Percentiles rank a stretch among this genome's conserved stretches.
Conservation (phyloP, 805 yeast genomes). For the Zygotorulaspora florentina region DNA sequence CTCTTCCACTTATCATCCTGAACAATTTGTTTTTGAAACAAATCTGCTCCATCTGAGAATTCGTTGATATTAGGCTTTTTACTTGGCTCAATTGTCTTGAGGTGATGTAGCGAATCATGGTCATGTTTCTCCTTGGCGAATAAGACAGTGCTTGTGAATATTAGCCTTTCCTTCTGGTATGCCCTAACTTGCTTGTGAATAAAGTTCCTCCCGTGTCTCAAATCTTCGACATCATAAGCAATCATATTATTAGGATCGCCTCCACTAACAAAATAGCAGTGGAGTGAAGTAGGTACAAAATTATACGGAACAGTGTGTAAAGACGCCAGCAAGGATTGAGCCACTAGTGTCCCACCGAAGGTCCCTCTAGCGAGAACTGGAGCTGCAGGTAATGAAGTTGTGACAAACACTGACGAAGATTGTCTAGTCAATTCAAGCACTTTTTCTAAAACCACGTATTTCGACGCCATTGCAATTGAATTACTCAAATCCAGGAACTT, state of each 20-base stretch:
- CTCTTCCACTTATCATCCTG: slow-evolving; percentile 9
- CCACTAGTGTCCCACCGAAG: slow-evolving; percentile 67
- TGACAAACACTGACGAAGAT: slow-evolving; percentile 21
- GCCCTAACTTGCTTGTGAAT: slow-evolving; percentile 52
- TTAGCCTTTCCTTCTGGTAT: slow-evolving; percentile 48
- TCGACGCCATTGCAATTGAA: slow-evolving; percentile 3
- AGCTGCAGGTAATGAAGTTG: slow-evolving; percentile 28
- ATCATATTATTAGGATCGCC: slow-evolving; percentile 47
- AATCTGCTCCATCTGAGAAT: slow-evolving; percentile 19
- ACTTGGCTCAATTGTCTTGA: slow-evolving; percentile 32
- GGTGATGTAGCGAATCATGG: slow-evolving; percentile 15
- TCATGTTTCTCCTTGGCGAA: slow-evolving; percentile 32
- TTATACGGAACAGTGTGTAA: slow-evolving; percentile 44
- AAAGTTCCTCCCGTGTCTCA: slow-evolving; percentile 51
- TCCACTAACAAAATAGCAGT: slow-evolving; percentile 55
- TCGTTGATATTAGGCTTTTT: slow-evolving; percentile 38
- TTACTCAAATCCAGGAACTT: too few species aligned
- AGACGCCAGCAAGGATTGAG: slow-evolving; percentile 61
- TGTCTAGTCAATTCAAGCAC: slow-evolving; percentile 22
- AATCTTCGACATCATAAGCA: slow-evolving; percentile 48
- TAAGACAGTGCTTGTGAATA: slow-evolving; percentile 50
- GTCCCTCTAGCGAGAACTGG: slow-evolving; percentile 60
- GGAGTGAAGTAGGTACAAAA: slow-evolving; percentile 57
- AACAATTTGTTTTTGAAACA: slow-evolving; percentile 20
- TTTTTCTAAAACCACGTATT: slow-evolving; percentile 16